Percentiles rank a stretch among this genome's conserved stretches.
Conservation (phyloP, 306 rosid genomes). For the Cicer yamashitae region DNA sequence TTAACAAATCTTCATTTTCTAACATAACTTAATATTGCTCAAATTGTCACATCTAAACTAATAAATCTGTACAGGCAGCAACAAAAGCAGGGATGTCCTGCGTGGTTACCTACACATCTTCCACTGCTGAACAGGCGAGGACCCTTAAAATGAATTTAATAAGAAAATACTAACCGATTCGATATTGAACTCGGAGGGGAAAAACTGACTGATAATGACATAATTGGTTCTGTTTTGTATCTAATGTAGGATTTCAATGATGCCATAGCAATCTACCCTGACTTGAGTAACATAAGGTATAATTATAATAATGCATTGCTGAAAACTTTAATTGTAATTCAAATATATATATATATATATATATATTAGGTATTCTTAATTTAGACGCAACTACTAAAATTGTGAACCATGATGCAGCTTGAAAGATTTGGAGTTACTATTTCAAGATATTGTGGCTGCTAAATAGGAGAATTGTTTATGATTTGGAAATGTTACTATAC, state of each 20-base stretch:
- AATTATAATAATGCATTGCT: conserved; percentile 9
- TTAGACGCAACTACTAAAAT: conserved; percentile 5
- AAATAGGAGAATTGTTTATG: conserved; percentile 45
- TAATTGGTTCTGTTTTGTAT: conserved; percentile 28
- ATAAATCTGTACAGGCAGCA: conserved; percentile 69
- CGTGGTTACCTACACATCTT: conserved; percentile 78
- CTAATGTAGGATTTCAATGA: conserved; percentile 74
- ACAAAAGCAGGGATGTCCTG: conserved; percentile 94
- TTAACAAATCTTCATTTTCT: neutral
- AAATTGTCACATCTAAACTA: conserved; percentile 31
- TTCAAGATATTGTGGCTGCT: conserved; percentile 64
- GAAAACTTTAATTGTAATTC: neutral
- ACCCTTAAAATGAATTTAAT: conserved; percentile 10
- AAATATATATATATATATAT: too few relatives aligned
- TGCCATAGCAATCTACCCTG: conserved; percentile 83
- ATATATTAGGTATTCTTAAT: neutral
- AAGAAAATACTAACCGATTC: neutral
- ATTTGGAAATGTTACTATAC: conserved; percentile 2
- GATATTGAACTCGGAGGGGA: conserved; percentile 11
- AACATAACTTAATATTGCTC: conserved; percentile 6
- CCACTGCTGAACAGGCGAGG: conserved; percentile 85
- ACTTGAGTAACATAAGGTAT: conserved; percentile 83
- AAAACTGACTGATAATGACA: conserved; percentile 18
- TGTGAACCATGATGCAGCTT: conserved; percentile 60
- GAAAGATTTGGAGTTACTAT: conserved; percentile 78